Evolutionary conservation across 306 rosid species (phyloP).

Genomic region (Quercus suber): DNA sequence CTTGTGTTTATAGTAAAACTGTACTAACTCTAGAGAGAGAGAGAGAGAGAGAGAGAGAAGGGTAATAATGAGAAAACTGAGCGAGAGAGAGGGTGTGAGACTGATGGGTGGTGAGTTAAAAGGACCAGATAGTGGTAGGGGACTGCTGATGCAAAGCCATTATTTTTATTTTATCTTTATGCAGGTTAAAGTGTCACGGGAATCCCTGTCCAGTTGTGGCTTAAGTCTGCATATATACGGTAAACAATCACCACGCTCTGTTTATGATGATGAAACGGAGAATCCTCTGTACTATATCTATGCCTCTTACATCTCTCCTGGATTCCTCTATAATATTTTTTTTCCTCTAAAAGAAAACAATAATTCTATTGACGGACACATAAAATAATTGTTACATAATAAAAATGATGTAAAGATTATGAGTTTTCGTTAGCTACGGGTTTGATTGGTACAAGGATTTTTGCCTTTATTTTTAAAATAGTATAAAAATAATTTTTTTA

Average conservation of each 20-base stretch:
- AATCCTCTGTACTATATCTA: slow-evolving; percentile 33
- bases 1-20: not conserved
- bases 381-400: too few species aligned
- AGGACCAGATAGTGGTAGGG: slow-evolving; percentile 6
- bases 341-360: too few species aligned
- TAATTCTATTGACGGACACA: too few species aligned
- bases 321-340: too few species aligned
- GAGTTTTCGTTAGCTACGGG: too few species aligned
- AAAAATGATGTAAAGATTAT: too few species aligned
- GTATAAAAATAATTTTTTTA: rapidly evolving
- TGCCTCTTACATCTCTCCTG: not conserved
- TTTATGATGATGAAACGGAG: slow-evolving; percentile 35
- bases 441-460: too few species aligned
- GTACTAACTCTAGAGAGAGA: slow-evolving; percentile 16
- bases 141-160: slow-evolving; percentile 26
- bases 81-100: slow-evolving; percentile 1
- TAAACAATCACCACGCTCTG: slow-evolving; percentile 13
- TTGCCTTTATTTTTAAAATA: too few species aligned
- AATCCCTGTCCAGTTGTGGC: slow-evolving; percentile 38
- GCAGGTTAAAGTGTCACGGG: slow-evolving; percentile 77
- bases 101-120: not conserved
- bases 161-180: slow-evolving; percentile 24
- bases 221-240: slow-evolving; percentile 26
- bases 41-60: not conserved
- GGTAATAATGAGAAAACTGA: not conserved